phyloP scores from a whole-genome alignment of 2,329 filamentous ascomycete genomes.

The Biscogniauxia mediterranea region DNA sequence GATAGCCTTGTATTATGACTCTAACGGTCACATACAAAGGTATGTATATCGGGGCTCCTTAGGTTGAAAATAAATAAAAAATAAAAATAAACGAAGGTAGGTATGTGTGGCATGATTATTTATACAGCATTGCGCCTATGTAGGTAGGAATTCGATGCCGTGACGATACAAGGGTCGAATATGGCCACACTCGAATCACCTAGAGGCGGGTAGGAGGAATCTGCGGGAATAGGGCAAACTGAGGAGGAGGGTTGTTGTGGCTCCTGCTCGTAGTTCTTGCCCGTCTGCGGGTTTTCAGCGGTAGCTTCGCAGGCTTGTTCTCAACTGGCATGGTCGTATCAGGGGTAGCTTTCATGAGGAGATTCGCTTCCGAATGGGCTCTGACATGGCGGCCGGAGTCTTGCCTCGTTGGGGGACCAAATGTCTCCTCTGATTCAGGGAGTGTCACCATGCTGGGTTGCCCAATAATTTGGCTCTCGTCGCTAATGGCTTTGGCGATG shows the following conservation, averaged over 20 bases:
- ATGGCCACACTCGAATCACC: background rate
- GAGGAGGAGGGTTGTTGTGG: conserved; percentile 26
- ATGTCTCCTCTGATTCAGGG: conserved; percentile 10
- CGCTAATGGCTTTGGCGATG: conserved; percentile 3
- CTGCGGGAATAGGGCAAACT: conserved; percentile 33
- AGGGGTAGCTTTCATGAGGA: conserved; percentile 20
- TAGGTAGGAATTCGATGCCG: background rate
- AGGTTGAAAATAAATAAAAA: background rate
- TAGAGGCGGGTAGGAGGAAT: conserved; percentile 5
- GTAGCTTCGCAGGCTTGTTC: conserved; percentile 15
- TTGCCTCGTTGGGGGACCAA: conserved; percentile 10
- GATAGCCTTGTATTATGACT: background rate
- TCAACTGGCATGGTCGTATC: conserved; percentile 14
- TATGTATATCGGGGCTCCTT: background rate
- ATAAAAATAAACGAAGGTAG: background rate
- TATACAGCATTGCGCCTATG: background rate
- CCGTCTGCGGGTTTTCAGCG: conserved; percentile 27
- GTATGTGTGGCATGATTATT: background rate
- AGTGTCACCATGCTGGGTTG: conserved; percentile 9
- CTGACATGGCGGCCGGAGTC: conserved; percentile 22
- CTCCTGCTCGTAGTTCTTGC: conserved; percentile 34
- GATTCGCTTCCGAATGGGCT: conserved; percentile 31
- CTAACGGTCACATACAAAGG: background rate
- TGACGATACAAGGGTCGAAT: background rate
- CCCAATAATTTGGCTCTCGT: conserved; percentile 16